phyloP scores from a whole-genome alignment of 2,329 filamentous ascomycete species.

The Cladophialophora carrionii region DNA sequence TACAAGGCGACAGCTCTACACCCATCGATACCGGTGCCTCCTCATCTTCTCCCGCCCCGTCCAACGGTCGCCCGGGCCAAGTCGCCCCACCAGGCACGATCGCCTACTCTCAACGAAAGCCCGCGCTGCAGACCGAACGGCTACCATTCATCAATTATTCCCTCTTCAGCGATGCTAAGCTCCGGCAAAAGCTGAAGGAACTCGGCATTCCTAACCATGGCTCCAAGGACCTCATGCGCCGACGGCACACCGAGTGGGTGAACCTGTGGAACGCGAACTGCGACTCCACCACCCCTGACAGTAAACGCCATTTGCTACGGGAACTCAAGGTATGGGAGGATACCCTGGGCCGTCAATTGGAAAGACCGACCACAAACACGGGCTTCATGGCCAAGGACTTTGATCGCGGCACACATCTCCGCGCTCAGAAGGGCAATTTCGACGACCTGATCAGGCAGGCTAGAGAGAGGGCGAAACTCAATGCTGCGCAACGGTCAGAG shows the following conservation, averaged over 20 bases:
- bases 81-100: slow-evolving; percentile 28
- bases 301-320: slow-evolving; percentile 70
- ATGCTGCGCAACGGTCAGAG: neutral
- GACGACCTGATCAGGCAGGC: slow-evolving; percentile 70
- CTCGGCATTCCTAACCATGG: slow-evolving; percentile 76
- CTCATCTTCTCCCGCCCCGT: slow-evolving; percentile 25
- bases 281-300: slow-evolving; percentile 74
- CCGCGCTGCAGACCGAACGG: slow-evolving; percentile 54
- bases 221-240: slow-evolving; percentile 69
- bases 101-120: slow-evolving; percentile 33
- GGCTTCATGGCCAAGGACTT: slow-evolving; percentile 85
- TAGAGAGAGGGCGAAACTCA: slow-evolving; percentile 20
- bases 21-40: slow-evolving; percentile 18
- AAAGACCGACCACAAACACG: slow-evolving; percentile 20
- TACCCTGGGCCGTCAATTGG: slow-evolving; percentile 66
- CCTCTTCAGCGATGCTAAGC: slow-evolving; percentile 74
- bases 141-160: slow-evolving; percentile 84
- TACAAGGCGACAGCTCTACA: slow-evolving; percentile 39
- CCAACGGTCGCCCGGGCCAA: slow-evolving; percentile 14
- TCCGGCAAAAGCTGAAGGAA: slow-evolving; percentile 81
- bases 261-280: slow-evolving; percentile 98
- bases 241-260: slow-evolving; percentile 87
- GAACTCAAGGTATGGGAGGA: slow-evolving; percentile 88
- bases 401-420: slow-evolving; percentile 75
- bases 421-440: slow-evolving; percentile 74